Conservation (phyloP, 495 filamentous ascomycete genomes). For the Gamarada debralockiae region DNA sequence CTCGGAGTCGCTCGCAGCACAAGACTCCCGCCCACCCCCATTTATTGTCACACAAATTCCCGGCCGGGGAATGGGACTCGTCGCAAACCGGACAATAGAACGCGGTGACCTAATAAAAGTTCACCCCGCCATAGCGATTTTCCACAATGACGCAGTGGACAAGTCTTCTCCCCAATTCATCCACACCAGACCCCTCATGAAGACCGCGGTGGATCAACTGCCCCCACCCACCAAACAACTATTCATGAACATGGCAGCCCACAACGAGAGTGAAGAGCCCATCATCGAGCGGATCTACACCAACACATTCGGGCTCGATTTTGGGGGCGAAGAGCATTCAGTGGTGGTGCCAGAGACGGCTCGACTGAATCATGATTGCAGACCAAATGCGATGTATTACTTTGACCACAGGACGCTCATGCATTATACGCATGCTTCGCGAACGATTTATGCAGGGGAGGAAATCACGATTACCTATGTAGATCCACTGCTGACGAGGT, state of each 20-base stretch:
- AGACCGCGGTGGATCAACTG: slow-evolving; percentile 9
- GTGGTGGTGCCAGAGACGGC: slow-evolving; percentile 21
- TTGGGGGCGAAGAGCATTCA: slow-evolving; percentile 16
- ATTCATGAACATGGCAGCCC: slow-evolving; percentile 13
- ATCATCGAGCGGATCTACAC: slow-evolving; percentile 15
- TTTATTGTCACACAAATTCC: slow-evolving; percentile 4
- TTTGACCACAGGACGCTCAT: slow-evolving; percentile 5
- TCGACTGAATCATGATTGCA: slow-evolving; percentile 21
- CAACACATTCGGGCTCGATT: slow-evolving; percentile 18
- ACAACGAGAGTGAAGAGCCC: slow-evolving; percentile 9
- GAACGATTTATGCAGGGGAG: slow-evolving; percentile 14
- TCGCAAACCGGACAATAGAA: slow-evolving; percentile 9
- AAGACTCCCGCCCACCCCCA: too few relatives aligned
- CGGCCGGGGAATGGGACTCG: slow-evolving; percentile 14
- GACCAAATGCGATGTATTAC: slow-evolving; percentile 21
- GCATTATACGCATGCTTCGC: slow-evolving; percentile 18
- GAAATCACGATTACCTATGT: slow-evolving; percentile 22
- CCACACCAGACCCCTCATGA: slow-evolving; percentile 1
- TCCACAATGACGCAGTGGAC: slow-evolving; percentile 14
- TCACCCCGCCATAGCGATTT: slow-evolving; percentile 7
- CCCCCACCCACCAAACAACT: background rate
- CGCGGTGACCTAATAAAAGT: slow-evolving; percentile 12
- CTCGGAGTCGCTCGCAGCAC: too few relatives aligned
- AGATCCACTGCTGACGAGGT: slow-evolving; percentile 11
- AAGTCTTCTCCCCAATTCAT: background rate